phyloP scores from a whole-genome alignment of 2,329 filamentous ascomycete genomes.

The Eutypa lata region DNA sequence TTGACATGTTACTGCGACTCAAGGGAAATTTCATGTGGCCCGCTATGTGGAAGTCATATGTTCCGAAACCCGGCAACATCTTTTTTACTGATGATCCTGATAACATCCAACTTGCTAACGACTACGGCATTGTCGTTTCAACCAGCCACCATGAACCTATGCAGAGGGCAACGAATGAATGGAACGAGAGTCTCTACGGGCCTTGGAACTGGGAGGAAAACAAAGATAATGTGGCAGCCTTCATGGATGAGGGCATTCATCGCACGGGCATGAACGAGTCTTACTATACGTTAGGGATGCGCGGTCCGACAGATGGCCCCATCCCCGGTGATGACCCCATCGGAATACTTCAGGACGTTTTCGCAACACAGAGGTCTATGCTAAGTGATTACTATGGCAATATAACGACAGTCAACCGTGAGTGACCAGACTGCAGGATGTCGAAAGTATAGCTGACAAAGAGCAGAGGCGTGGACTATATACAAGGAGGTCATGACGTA shows the following conservation, averaged over 20 bases:
- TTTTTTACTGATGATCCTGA: slow-evolving; percentile 61
- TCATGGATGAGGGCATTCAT: slow-evolving; percentile 53
- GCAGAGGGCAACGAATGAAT: slow-evolving; percentile 54
- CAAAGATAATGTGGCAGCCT: slow-evolving; percentile 49
- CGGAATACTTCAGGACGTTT: slow-evolving; percentile 41
- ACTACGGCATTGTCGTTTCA: slow-evolving; percentile 62
- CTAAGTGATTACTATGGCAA: slow-evolving; percentile 48
- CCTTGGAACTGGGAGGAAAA: slow-evolving; percentile 61
- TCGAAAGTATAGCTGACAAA: not conserved
- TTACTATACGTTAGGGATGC: slow-evolving; percentile 58
- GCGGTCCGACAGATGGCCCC: slow-evolving; percentile 32
- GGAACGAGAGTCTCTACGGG: slow-evolving; percentile 41
- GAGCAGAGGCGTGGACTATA: slow-evolving; percentile 56
- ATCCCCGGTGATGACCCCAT: slow-evolving; percentile 16
- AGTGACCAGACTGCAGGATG: slow-evolving; percentile 21
- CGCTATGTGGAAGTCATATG: slow-evolving; percentile 56
- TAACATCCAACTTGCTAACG: slow-evolving; percentile 57
- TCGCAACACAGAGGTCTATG: slow-evolving; percentile 52
- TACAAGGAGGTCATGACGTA: slow-evolving; percentile 66
- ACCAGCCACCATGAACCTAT: slow-evolving; percentile 66
- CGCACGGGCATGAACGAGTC: slow-evolving; percentile 55
- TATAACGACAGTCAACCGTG: slow-evolving; percentile 39
- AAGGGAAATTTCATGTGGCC: slow-evolving; percentile 67
- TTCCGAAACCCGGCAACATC: slow-evolving; percentile 45
- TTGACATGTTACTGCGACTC: slow-evolving; percentile 59